Base-by-base conservation (phyloP, 805 yeast genomes). In the Yarrowia bubula region DNA sequence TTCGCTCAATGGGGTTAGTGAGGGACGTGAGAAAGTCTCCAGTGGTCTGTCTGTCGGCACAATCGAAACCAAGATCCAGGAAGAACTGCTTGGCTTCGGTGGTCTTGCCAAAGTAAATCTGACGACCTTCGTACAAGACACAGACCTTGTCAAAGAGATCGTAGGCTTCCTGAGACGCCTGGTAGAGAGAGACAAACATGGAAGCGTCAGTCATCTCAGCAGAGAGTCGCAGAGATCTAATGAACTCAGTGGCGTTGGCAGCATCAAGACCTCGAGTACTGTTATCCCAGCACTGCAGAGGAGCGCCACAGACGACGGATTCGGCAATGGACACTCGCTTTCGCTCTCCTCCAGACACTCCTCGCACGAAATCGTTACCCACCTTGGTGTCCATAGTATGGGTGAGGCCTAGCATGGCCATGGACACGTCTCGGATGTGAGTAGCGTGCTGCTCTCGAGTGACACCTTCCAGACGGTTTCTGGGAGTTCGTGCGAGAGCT, bases 1-100 rank as follows among this genome's bases (percentile, higher is more conserved):
- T 71, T 71, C 88, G 79, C 73, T 83, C 87, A 31, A 73, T 67
- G 33, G 87, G 85, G 67, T 81, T 78, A 8, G 88, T 83, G 65
- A 84, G 74, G 8, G 86, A 80, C 3, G 87, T 83, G 72, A 84
- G 75, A 73, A 77, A 84, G 71, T 84, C 87, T 22, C 86, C 85
- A 57, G 86, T 83, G 37, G 88, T 83, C 74, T 82, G 86, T 71
- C 87, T 81, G 44, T 76, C 77, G 17, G 85, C 84, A 69, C 86
- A 82, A 4, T 78, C 77, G 71, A 79, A 84, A 46, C 88, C 88
- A 85, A 84, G 81, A 33, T 76, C 77, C 53, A 76, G 66, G 70
- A 84, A 84, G 71, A 73, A 85, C 38, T 76, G 75, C 70, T 78
- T 82, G 28, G 87, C 87, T 42, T 72, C 72, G 32, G 71, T 70